Percentiles rank a stretch among this genome's conserved stretches.
Conservation (phyloP, 257 asterid species). For the Jasminum sambac region DNA sequence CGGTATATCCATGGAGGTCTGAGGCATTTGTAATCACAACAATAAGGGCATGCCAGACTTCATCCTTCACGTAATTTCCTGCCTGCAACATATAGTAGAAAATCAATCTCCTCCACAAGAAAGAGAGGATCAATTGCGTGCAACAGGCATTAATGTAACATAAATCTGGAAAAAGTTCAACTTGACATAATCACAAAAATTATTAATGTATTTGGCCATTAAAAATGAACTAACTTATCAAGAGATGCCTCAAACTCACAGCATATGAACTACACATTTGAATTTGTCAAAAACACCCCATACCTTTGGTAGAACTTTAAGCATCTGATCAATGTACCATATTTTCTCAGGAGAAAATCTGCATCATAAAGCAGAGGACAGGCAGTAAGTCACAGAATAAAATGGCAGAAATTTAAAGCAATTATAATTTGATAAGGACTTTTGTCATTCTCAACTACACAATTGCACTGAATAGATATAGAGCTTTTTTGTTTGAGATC, state of each 20-base stretch:
- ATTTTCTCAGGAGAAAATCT: conserved; percentile 92
- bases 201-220: neutral
- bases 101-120: conserved; percentile 25
- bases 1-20: conserved; percentile 87
- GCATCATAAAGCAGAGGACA: conserved; percentile 36
- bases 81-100: conserved; percentile 60
- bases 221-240: conserved; percentile 20
- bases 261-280: conserved; percentile 12
- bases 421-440: conserved; percentile 15
- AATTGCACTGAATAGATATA: conserved; percentile 14
- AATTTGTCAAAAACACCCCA: conserved; percentile 17
- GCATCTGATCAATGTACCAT: conserved; percentile 97
- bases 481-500: no score
- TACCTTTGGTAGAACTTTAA: conserved; percentile 94
- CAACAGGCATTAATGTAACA: conserved; percentile 8
- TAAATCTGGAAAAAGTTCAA: neutral
- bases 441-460: conserved; percentile 11
- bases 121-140: neutral
- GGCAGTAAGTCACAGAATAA: conserved; percentile 5
- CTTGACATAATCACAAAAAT: neutral
- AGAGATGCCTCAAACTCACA: conserved; percentile 11
- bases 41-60: conserved; percentile 93
- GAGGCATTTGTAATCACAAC: conserved; percentile 89
- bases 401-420: conserved; percentile 29
- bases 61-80: conserved; percentile 90